phyloP scores from a whole-genome alignment of 2,329 filamentous ascomycete species.

The Blastomyces gilchristii region DNA sequence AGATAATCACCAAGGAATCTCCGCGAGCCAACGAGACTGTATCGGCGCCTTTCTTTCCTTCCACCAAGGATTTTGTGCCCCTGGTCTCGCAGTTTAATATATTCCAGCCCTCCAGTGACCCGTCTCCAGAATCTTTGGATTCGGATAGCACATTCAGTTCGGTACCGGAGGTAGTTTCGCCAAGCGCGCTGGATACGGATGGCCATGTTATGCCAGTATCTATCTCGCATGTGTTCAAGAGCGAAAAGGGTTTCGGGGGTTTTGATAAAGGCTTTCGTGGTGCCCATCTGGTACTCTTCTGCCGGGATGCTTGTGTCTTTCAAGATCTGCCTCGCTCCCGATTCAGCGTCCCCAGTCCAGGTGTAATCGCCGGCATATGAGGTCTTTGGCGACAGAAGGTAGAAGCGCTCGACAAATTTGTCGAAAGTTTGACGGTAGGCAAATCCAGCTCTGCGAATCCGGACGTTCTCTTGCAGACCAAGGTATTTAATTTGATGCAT shows the following conservation, averaged over 20 bases:
- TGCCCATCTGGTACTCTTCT: constrained; percentile 95
- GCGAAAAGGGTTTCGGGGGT: constrained; percentile 95
- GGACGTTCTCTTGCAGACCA: constrained; percentile 97
- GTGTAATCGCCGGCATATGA: constrained; percentile 97
- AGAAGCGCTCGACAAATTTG: constrained; percentile 96
- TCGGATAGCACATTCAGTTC: constrained; percentile 80
- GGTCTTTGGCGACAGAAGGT: constrained; percentile 83
- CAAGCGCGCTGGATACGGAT: constrained; percentile 94
- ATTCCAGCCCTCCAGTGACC: constrained; percentile 81
- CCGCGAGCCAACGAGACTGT: constrained; percentile 81
- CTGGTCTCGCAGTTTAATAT: constrained; percentile 75
- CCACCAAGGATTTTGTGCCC: constrained; percentile 72
- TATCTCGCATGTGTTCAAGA: constrained; percentile 91
- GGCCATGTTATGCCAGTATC: constrained; percentile 99
- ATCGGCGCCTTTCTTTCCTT: constrained; percentile 82
- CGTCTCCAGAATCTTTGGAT: constrained; percentile 96
- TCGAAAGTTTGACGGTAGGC: constrained; percentile 95
- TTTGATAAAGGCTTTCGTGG: constrained; percentile 96
- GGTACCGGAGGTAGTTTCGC: constrained; percentile 89
- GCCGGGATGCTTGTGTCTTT: constrained; percentile 92
- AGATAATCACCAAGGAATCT: constrained; percentile 93
- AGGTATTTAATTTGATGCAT: constrained; percentile 98
- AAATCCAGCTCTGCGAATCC: constrained; percentile 91
- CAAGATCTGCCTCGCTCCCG: constrained; percentile 81
- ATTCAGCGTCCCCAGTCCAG: constrained; percentile 80